These are phyloP conservation scores for Astrephomene gubernaculifera DNA, from an alignment of 139 green algal species.

Conservation along the genomic window DNA sequence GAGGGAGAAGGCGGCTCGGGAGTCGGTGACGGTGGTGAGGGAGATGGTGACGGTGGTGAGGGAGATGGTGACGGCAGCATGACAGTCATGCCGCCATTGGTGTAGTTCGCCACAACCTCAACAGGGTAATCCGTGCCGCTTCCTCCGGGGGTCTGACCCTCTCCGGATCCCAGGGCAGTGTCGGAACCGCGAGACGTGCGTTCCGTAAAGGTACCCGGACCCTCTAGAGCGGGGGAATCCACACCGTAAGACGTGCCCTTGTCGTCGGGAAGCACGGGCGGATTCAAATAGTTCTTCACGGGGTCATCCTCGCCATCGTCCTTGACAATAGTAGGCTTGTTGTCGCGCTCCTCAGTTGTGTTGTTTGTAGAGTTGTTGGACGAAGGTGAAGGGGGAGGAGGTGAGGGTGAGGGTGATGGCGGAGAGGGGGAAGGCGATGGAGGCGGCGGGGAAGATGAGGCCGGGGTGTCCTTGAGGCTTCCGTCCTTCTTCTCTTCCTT, in stretches of 20 bases:
- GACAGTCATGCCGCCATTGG: background rate
- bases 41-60: background rate
- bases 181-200: background rate
- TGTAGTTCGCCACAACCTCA: background rate
- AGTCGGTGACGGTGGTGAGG: background rate
- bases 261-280: background rate
- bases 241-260: background rate
- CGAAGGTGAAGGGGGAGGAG: background rate
- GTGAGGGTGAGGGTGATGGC: too few species aligned
- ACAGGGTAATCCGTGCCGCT: background rate
- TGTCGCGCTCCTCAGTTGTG: background rate
- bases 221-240: constrained; percentile 1
- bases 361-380: background rate
- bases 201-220: background rate
- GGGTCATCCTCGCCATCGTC: constrained; percentile 15
- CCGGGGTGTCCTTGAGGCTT: constrained; percentile 3
- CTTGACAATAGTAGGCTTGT: background rate
- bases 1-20: background rate
- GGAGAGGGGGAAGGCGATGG: background rate
- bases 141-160: background rate
- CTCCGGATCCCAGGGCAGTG: background rate
- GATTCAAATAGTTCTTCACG: background rate
- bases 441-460: background rate
- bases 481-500: constrained; percentile 22
- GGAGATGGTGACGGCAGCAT: background rate